phyloP scores from a whole-genome alignment of 306 rosid genomes.

The Corylus heterophylla region DNA sequence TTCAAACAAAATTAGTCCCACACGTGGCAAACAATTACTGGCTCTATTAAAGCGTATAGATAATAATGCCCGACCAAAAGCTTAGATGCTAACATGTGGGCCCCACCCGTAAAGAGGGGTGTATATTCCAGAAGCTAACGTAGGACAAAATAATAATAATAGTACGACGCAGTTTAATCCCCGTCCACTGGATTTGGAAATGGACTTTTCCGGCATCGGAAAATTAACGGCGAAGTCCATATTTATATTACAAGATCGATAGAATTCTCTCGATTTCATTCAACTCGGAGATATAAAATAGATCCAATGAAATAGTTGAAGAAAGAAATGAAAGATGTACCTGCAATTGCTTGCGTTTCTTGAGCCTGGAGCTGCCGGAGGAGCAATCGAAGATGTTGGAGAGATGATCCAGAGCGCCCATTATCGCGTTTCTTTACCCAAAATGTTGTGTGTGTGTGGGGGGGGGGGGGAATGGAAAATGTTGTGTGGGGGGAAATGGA shows the following conservation, averaged over 20 bases:
- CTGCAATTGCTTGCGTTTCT: conserved; percentile 64
- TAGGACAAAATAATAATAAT: too few relatives aligned
- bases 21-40: neutral
- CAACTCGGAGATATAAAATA: too few relatives aligned
- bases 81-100: too few relatives aligned
- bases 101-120: too few relatives aligned
- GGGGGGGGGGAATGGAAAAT: neutral
- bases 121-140: too few relatives aligned
- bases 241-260: too few relatives aligned
- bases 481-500: neutral
- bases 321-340: conserved; percentile 25
- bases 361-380: conserved; percentile 14
- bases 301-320: neutral
- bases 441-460: neutral
- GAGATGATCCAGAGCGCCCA: conserved; percentile 60
- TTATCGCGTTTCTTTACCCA: neutral
- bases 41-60: too few relatives aligned
- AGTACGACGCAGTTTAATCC: neutral
- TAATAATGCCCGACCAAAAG: too few relatives aligned
- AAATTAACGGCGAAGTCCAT: too few relatives aligned
- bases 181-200: neutral
- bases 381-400: conserved; percentile 49
- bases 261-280: too few relatives aligned
- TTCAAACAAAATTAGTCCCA: neutral
- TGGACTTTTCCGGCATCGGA: too few relatives aligned